Conservation (phyloP, 306 rosid species). For the Cercis canadensis region DNA sequence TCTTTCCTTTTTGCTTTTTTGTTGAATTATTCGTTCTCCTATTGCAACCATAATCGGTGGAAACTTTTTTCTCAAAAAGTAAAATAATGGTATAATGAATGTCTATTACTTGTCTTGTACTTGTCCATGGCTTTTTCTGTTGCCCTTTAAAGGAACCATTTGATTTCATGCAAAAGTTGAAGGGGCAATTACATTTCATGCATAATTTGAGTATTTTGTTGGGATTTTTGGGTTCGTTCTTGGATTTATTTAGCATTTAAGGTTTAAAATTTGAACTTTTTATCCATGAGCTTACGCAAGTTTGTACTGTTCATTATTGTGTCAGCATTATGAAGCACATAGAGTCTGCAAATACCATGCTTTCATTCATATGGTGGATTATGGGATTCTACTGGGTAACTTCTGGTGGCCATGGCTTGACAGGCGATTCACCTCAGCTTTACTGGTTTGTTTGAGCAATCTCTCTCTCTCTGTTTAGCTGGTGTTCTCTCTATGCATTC, state of each 20-base stretch:
- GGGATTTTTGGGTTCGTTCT: not conserved
- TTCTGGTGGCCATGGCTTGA: conserved; percentile 70
- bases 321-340: conserved; percentile 64
- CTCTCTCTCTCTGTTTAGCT: conserved; percentile 4
- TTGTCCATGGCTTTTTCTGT: not conserved
- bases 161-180: not conserved
- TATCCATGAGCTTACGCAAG: conserved; percentile 10
- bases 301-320: conserved; percentile 22
- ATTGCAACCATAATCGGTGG: not conserved
- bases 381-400: conserved; percentile 93
- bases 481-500: conserved; percentile 1
- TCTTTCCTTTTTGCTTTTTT: not conserved
- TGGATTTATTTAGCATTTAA: conserved; percentile 14
- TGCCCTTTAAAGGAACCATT: not conserved
- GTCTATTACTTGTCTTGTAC: not conserved
- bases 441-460: conserved; percentile 69
- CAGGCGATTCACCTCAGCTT: conserved; percentile 66
- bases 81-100: not conserved
- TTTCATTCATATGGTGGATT: conserved; percentile 86
- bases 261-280: conserved; percentile 11
- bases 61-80: not conserved
- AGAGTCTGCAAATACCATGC: conserved; percentile 72
- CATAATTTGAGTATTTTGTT: no score
- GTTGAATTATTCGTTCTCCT: not conserved
- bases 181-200: not conserved